These are phyloP conservation scores for Neoascochyta sp. DNA, from an alignment of 2,329 filamentous ascomycete species.

Conservation along the genomic window DNA sequence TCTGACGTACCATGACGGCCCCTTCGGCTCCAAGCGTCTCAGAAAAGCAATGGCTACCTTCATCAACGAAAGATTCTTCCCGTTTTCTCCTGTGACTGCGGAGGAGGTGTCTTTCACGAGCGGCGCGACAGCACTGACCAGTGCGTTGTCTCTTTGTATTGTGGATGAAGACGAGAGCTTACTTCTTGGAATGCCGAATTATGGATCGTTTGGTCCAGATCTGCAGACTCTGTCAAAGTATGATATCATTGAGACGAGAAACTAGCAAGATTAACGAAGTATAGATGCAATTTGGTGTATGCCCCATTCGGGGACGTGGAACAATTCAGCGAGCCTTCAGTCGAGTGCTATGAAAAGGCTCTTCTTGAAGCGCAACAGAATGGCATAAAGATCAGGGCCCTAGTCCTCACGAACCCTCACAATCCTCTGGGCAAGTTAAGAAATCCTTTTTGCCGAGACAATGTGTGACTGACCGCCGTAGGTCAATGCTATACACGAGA, in stretches of 20 bases:
- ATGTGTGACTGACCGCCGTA: too few relatives aligned
- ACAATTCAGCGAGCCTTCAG: constrained; percentile 42
- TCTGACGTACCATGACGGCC: constrained; percentile 2
- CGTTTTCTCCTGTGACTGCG: neutral
- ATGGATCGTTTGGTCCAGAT: constrained; percentile 20
- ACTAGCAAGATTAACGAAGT: constrained; percentile 27
- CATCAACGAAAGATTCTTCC: neutral
- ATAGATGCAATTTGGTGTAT: constrained; percentile 3
- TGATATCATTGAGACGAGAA: constrained; percentile 16
- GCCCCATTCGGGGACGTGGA: constrained; percentile 21
- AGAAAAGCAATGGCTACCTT: constrained; percentile 2
- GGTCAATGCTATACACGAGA: constrained; percentile 42
- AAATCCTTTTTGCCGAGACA: too few relatives aligned
- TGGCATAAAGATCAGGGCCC: constrained; percentile 44
- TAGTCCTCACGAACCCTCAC: constrained; percentile 53
- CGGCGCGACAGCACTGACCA: constrained; percentile 42
- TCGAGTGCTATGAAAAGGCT: constrained; percentile 45
- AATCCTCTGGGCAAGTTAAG: too few relatives aligned
- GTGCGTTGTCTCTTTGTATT: constrained; percentile 42
- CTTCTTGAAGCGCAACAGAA: constrained; percentile 36
- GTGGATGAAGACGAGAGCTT: constrained; percentile 46
- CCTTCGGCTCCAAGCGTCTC: constrained; percentile 3
- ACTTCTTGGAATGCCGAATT: constrained; percentile 27
- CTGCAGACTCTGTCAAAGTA: constrained; percentile 44
- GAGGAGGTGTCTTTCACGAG: constrained; percentile 1